Percentiles rank a stretch among this genome's conserved stretches.
phyloP scores from a whole-genome alignment of 208 protist genomes.

The Porcisia deanei region DNA sequence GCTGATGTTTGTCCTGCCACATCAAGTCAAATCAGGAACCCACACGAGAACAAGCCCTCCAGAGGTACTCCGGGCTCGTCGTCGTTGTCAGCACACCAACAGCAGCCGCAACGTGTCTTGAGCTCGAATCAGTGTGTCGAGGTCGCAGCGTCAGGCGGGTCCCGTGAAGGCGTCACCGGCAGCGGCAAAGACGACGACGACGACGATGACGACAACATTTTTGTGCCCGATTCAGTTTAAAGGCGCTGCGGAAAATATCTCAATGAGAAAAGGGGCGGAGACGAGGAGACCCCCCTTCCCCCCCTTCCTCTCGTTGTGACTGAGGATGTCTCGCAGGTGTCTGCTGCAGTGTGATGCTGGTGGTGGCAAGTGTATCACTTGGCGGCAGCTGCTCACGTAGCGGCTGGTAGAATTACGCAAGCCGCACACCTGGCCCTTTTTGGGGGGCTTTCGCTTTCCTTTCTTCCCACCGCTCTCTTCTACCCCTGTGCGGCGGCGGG shows the following conservation, averaged over 20 bases:
- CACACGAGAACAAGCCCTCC: slow-evolving; percentile 6
- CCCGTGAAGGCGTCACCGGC: neutral
- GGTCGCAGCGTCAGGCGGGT: neutral
- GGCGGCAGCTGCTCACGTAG: neutral
- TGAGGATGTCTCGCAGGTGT: neutral
- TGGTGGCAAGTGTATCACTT: neutral
- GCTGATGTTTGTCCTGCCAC: neutral
- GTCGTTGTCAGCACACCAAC: neutral
- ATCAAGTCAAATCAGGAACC: neutral
- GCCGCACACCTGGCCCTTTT: neutral
- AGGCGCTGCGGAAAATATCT: too few species aligned
- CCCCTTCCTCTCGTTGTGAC: neutral
- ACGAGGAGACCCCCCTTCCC: neutral
- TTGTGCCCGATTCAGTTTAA: slow-evolving; percentile 13
- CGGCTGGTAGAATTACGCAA: neutral
- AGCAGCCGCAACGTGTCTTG: slow-evolving; percentile 18
- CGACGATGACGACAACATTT: slow-evolving; percentile 24
- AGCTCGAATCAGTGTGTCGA: slow-evolving; percentile 29
- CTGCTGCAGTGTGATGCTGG: neutral
- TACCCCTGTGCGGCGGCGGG: too few species aligned
- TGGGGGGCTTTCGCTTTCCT: neutral
- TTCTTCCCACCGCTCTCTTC: neutral
- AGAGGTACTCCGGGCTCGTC: neutral
- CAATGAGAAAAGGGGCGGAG: neutral
- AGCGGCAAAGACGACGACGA: neutral